phyloP scores from a whole-genome alignment of 2,329 filamentous ascomycete species.

The Cercospora beticola region DNA sequence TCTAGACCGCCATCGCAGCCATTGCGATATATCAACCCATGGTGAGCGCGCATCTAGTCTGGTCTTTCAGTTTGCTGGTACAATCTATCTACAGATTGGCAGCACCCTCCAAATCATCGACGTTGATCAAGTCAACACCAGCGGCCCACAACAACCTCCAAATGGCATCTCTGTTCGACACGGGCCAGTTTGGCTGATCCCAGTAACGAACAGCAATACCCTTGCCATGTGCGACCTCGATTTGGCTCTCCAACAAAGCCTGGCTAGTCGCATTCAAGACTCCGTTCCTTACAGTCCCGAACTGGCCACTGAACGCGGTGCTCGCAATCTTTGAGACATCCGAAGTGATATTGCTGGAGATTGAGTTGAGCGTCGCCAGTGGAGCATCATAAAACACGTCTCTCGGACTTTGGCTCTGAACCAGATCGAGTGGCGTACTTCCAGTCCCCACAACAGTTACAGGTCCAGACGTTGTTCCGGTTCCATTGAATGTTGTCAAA shows the following conservation, averaged over 20 bases:
- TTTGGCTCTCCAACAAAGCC: slow-evolving; percentile 52
- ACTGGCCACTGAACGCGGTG: slow-evolving; percentile 49
- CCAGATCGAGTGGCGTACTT: slow-evolving; percentile 50
- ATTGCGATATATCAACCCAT: slow-evolving; percentile 21
- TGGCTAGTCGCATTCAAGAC: slow-evolving; percentile 52
- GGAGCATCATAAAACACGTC: slow-evolving; percentile 62
- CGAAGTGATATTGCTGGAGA: slow-evolving; percentile 48
- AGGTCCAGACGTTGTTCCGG: slow-evolving; percentile 48
- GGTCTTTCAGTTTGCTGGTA: neutral
- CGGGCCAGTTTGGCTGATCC: slow-evolving; percentile 61
- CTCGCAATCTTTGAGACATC: slow-evolving; percentile 56
- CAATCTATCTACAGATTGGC: slow-evolving; percentile 43
- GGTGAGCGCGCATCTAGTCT: slow-evolving; percentile 14
- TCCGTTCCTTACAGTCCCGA: slow-evolving; percentile 41
- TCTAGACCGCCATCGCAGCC: neutral
- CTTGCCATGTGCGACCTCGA: slow-evolving; percentile 54
- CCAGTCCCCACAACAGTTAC: slow-evolving; percentile 65
- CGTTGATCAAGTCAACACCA: slow-evolving; percentile 63
- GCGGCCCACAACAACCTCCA: slow-evolving; percentile 59
- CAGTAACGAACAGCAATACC: slow-evolving; percentile 63
- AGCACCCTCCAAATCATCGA: slow-evolving; percentile 60
- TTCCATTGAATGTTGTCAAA: slow-evolving; percentile 54
- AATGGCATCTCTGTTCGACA: slow-evolving; percentile 58
- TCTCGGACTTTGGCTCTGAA: slow-evolving; percentile 45
- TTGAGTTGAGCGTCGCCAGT: slow-evolving; percentile 46